Percentiles rank a stretch among this genome's conserved stretches.
phyloP scores from a whole-genome alignment of 2,329 filamentous ascomycete genomes.

The Hansfordia pulvinata region DNA sequence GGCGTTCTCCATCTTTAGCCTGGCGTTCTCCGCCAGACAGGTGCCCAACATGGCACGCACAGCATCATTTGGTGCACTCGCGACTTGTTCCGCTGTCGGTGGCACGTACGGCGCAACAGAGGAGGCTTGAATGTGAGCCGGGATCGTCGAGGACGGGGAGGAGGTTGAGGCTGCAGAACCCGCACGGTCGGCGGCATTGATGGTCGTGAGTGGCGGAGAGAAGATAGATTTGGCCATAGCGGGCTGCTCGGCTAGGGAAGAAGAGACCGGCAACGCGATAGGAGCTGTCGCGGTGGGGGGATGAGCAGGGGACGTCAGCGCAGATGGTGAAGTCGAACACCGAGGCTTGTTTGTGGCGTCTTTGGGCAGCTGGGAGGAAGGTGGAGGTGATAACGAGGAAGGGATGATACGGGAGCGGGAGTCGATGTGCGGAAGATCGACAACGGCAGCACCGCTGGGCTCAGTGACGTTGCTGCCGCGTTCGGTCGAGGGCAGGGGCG shows the following conservation, averaged over 20 bases:
- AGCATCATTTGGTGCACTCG: slow-evolving; percentile 38
- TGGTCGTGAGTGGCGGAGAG: slow-evolving; percentile 38
- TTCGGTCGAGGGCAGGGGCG: no score
- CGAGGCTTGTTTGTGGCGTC: no score
- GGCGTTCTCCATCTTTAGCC: slow-evolving; percentile 66
- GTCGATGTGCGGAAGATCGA: no score
- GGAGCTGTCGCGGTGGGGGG: slow-evolving; percentile 20
- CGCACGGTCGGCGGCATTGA: slow-evolving; percentile 18
- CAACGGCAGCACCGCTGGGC: slow-evolving; percentile 30
- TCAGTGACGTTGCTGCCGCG: no score
- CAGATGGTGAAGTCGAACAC: no score
- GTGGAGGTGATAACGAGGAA: slow-evolving; percentile 43
- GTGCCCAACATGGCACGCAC: slow-evolving; percentile 41
- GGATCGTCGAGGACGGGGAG: slow-evolving; percentile 1
- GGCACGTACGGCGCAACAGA: slow-evolving; percentile 32
- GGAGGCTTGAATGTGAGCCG: no score
- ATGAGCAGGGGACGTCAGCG: slow-evolving; percentile 11
- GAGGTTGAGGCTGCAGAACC: slow-evolving; percentile 9
- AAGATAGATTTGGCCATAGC: no score
- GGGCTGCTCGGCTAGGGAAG: no score
- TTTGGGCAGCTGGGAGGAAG: slow-evolving; percentile 34
- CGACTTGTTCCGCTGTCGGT: slow-evolving; percentile 34
- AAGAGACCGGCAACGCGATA: slow-evolving; percentile 32
- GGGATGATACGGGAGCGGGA: slow-evolving; percentile 32
- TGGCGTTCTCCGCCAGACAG: slow-evolving; percentile 40